phyloP scores from a whole-genome alignment of 2,329 filamentous ascomycete species.

The Cercospora citrullina region DNA sequence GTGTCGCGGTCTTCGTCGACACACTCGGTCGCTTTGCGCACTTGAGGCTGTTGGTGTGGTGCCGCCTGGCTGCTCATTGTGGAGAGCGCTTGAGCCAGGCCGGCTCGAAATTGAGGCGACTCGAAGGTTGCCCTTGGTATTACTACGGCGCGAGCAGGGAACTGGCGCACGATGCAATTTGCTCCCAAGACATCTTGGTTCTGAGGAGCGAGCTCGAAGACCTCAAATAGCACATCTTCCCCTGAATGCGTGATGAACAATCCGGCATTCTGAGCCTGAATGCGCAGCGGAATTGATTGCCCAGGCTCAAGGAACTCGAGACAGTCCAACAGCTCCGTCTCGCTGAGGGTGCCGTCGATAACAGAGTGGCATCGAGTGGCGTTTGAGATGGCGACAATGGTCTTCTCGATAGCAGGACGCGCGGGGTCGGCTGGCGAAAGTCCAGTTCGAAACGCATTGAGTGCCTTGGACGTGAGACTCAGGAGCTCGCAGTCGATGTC shows the following conservation, averaged over 20 bases:
- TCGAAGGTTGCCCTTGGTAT: constrained; percentile 15
- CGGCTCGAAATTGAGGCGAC: constrained; percentile 35
- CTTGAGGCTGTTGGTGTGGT: constrained; percentile 24
- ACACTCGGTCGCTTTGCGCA: constrained; percentile 52
- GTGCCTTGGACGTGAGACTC: background rate
- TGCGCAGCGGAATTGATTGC: constrained; percentile 11
- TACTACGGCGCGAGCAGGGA: constrained; percentile 57
- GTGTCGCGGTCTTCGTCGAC: constrained; percentile 62
- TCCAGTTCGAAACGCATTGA: background rate
- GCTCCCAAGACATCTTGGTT: constrained; percentile 56
- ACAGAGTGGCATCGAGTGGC: constrained; percentile 7
- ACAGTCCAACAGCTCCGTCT: background rate
- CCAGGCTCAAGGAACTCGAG: constrained; percentile 3
- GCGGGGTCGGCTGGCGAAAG: background rate
- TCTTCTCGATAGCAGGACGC: background rate
- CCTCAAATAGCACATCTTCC: constrained; percentile 54
- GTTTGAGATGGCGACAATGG: background rate
- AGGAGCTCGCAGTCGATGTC: constrained; percentile 12
- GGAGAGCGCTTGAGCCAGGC: constrained; percentile 23
- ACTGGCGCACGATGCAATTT: constrained; percentile 58
- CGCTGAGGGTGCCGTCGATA: constrained; percentile 1
- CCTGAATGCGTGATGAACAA: constrained; percentile 25
- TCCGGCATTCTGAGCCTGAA: constrained; percentile 31
- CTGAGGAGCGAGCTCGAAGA: constrained; percentile 59
- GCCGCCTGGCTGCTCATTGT: constrained; percentile 24